These are phyloP conservation scores for Aureobasidium uvarum DNA, from an alignment of 2,329 filamentous ascomycete species.

Conservation along the genomic window DNA sequence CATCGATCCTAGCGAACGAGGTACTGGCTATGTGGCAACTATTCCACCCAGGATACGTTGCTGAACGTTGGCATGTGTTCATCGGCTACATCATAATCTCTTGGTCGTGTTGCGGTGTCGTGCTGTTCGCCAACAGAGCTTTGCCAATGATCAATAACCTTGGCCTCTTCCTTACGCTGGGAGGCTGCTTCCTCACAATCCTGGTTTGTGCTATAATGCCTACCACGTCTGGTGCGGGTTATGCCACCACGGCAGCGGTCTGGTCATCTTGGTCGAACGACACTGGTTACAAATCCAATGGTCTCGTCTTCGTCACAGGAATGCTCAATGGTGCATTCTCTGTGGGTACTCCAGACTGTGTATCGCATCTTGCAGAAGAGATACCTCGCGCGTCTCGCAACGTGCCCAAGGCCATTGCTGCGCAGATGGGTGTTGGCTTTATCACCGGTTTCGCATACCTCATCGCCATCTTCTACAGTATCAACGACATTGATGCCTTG, in stretches of 20 bases:
- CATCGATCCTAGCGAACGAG: slow-evolving; percentile 47
- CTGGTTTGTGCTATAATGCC: slow-evolving; percentile 59
- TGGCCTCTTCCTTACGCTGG: slow-evolving; percentile 54
- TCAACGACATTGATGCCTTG: slow-evolving; percentile 57
- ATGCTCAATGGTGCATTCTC: slow-evolving; percentile 67
- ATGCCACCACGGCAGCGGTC: slow-evolving; percentile 43
- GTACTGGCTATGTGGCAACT: slow-evolving; percentile 51
- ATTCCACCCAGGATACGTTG: slow-evolving; percentile 48
- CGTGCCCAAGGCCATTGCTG: slow-evolving; percentile 54
- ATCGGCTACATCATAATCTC: slow-evolving; percentile 50
- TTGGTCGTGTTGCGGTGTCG: slow-evolving; percentile 47
- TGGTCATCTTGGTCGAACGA: slow-evolving; percentile 46
- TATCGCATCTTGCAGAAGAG: slow-evolving; percentile 64
- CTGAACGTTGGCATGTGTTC: slow-evolving; percentile 54
- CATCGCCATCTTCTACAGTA: slow-evolving; percentile 52
- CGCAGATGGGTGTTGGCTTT: slow-evolving; percentile 54
- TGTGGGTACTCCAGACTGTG: slow-evolving; percentile 62
- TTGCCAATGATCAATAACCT: slow-evolving; percentile 56
- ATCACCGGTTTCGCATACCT: slow-evolving; percentile 51
- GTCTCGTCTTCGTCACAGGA: slow-evolving; percentile 61
- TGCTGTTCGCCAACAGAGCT: slow-evolving; percentile 56
- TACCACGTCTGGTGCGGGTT: slow-evolving; percentile 43
- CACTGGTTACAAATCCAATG: slow-evolving; percentile 49
- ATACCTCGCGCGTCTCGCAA: slow-evolving; percentile 54
- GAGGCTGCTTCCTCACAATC: slow-evolving; percentile 56